Evolutionary conservation across 495 filamentous ascomycete genomes (phyloP), one percentile per base, ranked within the genome.

Genomic region (Tuber calosporum): DNA sequence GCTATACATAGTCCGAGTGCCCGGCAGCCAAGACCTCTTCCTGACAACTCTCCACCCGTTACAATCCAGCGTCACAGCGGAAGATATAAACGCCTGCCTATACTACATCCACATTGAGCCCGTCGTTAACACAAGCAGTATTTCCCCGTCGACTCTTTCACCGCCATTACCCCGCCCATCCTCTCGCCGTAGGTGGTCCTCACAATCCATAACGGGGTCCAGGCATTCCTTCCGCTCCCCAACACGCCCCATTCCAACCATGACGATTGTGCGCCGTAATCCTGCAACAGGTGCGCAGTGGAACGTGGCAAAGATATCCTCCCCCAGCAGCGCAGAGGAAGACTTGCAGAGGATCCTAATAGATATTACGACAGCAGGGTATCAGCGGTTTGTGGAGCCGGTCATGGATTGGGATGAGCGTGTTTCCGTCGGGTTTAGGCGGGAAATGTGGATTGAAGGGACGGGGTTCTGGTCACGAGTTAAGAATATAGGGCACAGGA

Each of bases 11-110:
- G 93, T 93, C 17, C 86, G 93, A 72, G 94, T 98, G 0, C 94
- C 94, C 2, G 94, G 95, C 20, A 96, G 90, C 75, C 88, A 88
- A 89, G 95, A 98, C 86, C 87, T 98, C 66, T 95, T 99, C 73
- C 87, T 98, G n/a, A 94, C 94, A 13, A 91, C 95, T 1, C 84
- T 96, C 34, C 94, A 94, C 82, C 95, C 95, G 26, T 88, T 91
- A 82, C 38, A 69, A 42, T 83, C 84, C 2, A 92, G 92, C 53
- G 91, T 98, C 38, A 96, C 92, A 0, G 91, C 88, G 11, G 89
- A 92, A 80, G 94, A 97, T 81, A 90, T 98, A 43, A 88, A 90
- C 68, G 92, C 89, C 75, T 95, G 90, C 17, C 86, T 99, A 4
- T 99, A 97, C 83, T 97, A 94, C 80, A 83, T 97, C 45, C 95